Percentiles rank a stretch among this genome's conserved stretches.
phyloP scores from a whole-genome alignment of 2,329 filamentous ascomycete genomes.

The Ophiostoma montium region DNA sequence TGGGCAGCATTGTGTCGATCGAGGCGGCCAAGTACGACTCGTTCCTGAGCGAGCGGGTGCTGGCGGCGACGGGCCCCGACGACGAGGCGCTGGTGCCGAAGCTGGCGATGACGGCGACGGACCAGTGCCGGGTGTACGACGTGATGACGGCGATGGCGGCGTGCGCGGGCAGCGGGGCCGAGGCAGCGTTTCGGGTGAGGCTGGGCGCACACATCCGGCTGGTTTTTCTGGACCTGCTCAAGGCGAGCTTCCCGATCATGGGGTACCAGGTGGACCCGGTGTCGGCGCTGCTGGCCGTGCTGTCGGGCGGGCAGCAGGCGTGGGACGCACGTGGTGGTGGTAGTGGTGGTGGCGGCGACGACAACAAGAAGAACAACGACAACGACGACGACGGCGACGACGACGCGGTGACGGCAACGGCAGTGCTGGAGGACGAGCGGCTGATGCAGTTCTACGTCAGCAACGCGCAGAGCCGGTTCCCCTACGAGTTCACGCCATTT shows the following conservation, averaged over 20 bases:
- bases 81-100: conserved; percentile 32
- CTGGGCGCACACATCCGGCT: conserved; percentile 49
- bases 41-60: conserved; percentile 36
- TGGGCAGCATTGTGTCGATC: conserved; percentile 47
- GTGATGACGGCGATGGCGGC: conserved; percentile 36
- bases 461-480: conserved; percentile 63
- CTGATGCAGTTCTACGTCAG: conserved; percentile 48
- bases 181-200: conserved; percentile 35
- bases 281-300: conserved; percentile 47
- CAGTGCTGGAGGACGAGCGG: conserved; percentile 38
- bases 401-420: conserved; percentile 21
- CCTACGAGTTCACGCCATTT: conserved; percentile 73
- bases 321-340: conserved; percentile 43
- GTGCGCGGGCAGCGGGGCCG: conserved; percentile 29
- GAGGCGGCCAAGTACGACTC: conserved; percentile 45
- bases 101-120: conserved; percentile 34
- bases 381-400: too few species aligned
- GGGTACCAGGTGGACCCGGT: conserved; percentile 63
- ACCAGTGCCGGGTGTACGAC: conserved; percentile 37
- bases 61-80: conserved; percentile 19
- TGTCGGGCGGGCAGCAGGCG: conserved; percentile 38
- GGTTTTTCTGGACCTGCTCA: conserved; percentile 56
- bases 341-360: too few species aligned
- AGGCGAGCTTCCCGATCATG: conserved; percentile 49
- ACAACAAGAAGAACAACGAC: too few species aligned